Evolutionary conservation across 495 filamentous ascomycete genomes (phyloP).

Genomic region (Penicillium coprophilum): DNA sequence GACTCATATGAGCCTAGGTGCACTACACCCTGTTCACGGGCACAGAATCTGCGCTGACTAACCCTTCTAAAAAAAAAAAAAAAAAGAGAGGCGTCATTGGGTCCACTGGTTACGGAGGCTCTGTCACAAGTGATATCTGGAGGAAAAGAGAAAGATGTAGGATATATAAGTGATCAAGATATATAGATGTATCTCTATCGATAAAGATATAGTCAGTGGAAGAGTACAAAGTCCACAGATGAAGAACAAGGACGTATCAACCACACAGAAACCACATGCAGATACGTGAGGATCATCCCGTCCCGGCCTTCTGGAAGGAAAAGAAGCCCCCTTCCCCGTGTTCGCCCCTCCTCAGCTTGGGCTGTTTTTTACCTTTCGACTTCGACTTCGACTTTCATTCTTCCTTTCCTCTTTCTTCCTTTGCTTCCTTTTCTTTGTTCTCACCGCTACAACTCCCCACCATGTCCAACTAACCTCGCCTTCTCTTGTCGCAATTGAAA

Average conservation of each 20-base stretch:
- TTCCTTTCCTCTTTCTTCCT: conserved; percentile 8
- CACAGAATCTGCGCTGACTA: conserved; percentile 21
- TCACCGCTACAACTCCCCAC: conserved; percentile 5
- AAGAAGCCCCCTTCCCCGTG: conserved; percentile 30
- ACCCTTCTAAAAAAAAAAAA: conserved; percentile 35
- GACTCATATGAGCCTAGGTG: too few relatives aligned
- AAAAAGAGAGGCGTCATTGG: conserved; percentile 20
- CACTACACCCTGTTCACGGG: conserved; percentile 2
- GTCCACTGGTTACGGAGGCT: conserved; percentile 26
- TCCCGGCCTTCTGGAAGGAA: conserved; percentile 30
- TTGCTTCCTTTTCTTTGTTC: conserved; percentile 9
- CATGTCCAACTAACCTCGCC: conserved; percentile 24
- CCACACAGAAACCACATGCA: too few relatives aligned
- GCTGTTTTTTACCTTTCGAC: conserved; percentile 10
- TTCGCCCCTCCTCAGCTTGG: conserved; percentile 8
- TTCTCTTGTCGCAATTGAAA: conserved; percentile 8
- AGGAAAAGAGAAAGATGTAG: not conserved
- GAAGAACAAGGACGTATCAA: too few relatives aligned
- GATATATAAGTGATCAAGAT: not conserved
- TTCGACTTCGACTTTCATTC: too few relatives aligned
- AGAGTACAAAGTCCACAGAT: too few relatives aligned
- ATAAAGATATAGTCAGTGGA: too few relatives aligned
- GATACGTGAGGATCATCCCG: conserved; percentile 23
- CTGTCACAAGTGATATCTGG: too few relatives aligned
- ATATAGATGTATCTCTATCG: too few relatives aligned